Evolutionary conservation across 306 rosid genomes (phyloP).

Genomic region (Lathyrus oleraceus): DNA sequence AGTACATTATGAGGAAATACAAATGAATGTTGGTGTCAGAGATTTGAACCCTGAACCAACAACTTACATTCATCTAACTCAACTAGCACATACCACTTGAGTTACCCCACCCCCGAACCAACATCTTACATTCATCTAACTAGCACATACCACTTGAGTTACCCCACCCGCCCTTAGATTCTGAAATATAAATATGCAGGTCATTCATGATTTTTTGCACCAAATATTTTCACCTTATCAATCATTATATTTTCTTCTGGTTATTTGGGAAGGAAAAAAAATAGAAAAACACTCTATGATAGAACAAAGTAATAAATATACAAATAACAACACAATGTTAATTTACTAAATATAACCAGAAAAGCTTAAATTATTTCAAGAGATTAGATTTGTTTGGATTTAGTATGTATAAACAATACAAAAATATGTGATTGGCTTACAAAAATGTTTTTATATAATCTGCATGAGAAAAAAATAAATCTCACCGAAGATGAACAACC

Average conservation of each 20-base stretch:
- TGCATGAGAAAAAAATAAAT: background rate
- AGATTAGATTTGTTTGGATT: conserved; percentile 1
- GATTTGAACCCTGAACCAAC: too few species aligned
- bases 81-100: too few species aligned
- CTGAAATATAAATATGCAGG: conserved; percentile 6
- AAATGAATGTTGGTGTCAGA: too few species aligned
- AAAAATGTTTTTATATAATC: background rate
- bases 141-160: too few species aligned
- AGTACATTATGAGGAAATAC: too few species aligned
- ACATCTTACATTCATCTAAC: too few species aligned
- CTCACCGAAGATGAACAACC: background rate
- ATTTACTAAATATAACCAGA: conserved; percentile 14
- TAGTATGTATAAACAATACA: background rate
- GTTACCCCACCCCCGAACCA: too few species aligned
- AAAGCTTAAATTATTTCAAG: background rate
- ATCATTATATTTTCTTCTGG: conserved; percentile 9
- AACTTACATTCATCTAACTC: too few species aligned
- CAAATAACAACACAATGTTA: background rate
- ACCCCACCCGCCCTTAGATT: background rate
- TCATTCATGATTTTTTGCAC: conserved; percentile 1
- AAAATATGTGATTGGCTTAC: background rate
- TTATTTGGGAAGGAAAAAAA: background rate
- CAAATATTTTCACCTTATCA: conserved; percentile 8
- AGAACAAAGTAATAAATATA: background rate
- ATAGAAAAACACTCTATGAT: background rate